phyloP scores from a whole-genome alignment of 1,139 yeast genomes.

The Suhomyces wounanorum region DNA sequence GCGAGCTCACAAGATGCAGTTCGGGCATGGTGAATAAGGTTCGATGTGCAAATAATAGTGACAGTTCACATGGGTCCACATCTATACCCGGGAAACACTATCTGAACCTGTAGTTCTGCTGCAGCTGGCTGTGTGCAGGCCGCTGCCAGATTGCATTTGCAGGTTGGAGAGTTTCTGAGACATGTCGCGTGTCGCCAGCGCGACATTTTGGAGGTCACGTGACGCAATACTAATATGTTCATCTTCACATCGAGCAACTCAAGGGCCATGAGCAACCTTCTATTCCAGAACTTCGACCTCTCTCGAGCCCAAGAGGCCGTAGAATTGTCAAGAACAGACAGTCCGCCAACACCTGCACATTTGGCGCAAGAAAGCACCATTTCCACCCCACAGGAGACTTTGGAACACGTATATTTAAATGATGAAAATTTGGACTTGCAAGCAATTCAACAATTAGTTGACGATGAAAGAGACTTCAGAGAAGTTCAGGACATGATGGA shows the following conservation, averaged over 20 bases:
- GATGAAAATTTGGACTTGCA: background rate
- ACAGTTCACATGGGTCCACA: too few species aligned
- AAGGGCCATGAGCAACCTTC: conserved; percentile 26
- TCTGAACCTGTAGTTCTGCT: too few species aligned
- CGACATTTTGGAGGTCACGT: background rate
- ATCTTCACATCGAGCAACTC: background rate
- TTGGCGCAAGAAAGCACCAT: background rate
- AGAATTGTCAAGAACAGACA: background rate
- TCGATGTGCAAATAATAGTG: too few species aligned
- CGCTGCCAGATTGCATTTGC: too few species aligned
- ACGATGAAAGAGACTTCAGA: conserved; percentile 2
- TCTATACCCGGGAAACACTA: too few species aligned
- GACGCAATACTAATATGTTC: background rate
- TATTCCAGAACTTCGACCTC: conserved; percentile 24
- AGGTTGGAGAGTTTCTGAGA: too few species aligned
- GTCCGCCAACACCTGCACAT: background rate
- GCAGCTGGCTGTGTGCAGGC: too few species aligned
- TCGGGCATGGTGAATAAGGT: too few species aligned
- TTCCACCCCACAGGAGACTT: background rate
- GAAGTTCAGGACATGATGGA: conserved; percentile 7
- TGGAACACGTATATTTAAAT: background rate
- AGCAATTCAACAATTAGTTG: background rate
- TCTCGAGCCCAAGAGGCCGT: conserved; percentile 5
- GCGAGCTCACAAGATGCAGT: too few species aligned
- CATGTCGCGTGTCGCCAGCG: background rate